Percentiles rank a stretch among this genome's conserved stretches.
Conservation (phyloP, 2,329 filamentous ascomycete genomes). For the Colletotrichum liriopes region DNA sequence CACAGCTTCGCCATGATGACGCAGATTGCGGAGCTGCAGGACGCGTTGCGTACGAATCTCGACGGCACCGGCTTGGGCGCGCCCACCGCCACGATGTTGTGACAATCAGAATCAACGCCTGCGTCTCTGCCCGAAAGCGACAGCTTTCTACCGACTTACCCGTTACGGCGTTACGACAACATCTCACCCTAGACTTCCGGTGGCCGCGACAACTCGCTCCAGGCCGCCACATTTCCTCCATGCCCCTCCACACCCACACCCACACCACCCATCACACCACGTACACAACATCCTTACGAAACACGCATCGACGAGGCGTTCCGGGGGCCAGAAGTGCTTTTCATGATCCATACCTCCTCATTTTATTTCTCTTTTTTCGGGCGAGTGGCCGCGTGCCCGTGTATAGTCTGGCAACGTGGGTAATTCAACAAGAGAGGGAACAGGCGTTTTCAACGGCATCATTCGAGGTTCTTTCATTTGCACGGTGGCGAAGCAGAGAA, state of each 20-base stretch:
- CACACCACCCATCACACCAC: constrained; percentile 23
- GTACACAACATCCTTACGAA: constrained; percentile 31
- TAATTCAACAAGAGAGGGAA: constrained; percentile 9
- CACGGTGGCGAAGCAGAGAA: constrained; percentile 39
- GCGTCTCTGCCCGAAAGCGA: constrained; percentile 22
- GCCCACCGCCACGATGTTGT: constrained; percentile 61
- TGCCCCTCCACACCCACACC: not conserved
- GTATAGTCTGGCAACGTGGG: constrained; percentile 21
- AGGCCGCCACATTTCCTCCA: constrained; percentile 26
- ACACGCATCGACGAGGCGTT: constrained; percentile 42
- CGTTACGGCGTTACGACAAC: constrained; percentile 36
- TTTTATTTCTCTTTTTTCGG: constrained; percentile 12
- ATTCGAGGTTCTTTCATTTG: constrained; percentile 12
- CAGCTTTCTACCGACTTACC: constrained; percentile 15
- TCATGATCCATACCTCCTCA: constrained; percentile 26
- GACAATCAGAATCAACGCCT: constrained; percentile 28
- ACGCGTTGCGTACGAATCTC: constrained; percentile 54
- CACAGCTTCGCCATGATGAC: constrained; percentile 65
- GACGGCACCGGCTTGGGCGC: constrained; percentile 51
- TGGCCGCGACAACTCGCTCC: constrained; percentile 21
- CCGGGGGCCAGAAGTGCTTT: constrained; percentile 24
- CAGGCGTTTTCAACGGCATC: constrained; percentile 25
- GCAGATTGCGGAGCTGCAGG: constrained; percentile 64
- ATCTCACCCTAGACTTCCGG: constrained; percentile 34
- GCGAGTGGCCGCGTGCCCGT: constrained; percentile 16